Conservation (phyloP, 2,329 filamentous ascomycete species). For the Cadophora malorum region DNA sequence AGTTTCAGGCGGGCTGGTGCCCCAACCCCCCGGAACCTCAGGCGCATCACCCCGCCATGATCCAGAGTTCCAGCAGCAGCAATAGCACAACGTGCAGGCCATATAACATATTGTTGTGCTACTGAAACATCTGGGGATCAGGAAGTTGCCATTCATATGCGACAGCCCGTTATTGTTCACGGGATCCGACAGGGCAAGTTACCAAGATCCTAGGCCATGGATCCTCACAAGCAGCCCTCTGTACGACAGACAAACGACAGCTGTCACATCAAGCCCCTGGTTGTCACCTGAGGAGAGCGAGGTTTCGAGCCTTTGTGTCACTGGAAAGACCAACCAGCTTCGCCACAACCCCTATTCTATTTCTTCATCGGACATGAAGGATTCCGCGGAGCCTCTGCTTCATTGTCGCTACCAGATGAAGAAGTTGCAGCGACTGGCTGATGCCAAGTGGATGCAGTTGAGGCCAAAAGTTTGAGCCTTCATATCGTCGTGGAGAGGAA, state of each 20-base stretch:
- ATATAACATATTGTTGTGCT: neutral
- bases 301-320: conserved; percentile 26
- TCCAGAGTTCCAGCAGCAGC: conserved; percentile 1
- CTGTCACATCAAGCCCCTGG: conserved; percentile 26
- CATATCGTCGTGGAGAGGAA: neutral
- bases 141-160: conserved; percentile 16
- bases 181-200: conserved; percentile 15
- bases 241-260: conserved; percentile 28
- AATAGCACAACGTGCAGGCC: conserved; percentile 10
- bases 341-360: conserved; percentile 23
- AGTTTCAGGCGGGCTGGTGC: conserved; percentile 2
- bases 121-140: conserved; percentile 1
- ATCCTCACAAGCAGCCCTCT: neutral
- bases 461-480: neutral
- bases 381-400: neutral
- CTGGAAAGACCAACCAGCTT: conserved; percentile 21
- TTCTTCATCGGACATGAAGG: neutral
- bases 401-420: neutral
- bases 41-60: conserved; percentile 10
- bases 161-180: conserved; percentile 20
- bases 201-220: conserved; percentile 4
- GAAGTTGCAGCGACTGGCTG: neutral
- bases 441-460: neutral
- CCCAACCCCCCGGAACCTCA: neutral
- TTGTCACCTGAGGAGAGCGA: conserved; percentile 32